Base-by-base conservation (phyloP, 2,329 filamentous ascomycete species). In the Sclerotinia nivalis region DNA sequence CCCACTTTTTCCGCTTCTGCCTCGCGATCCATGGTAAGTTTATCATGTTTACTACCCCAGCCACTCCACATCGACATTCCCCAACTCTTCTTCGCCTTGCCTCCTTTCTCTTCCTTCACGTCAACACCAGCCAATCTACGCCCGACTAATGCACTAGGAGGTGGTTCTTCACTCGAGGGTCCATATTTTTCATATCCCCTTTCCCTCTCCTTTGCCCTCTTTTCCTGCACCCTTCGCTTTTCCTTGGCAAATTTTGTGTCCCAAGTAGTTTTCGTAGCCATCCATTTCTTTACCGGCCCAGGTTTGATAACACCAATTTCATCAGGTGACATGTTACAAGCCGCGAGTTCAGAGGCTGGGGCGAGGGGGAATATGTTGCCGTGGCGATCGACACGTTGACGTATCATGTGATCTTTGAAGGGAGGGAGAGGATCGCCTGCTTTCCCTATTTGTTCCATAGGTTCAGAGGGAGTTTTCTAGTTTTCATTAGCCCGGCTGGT, bases 21-120 rank as follows among this genome's bases (percentile, higher is more conserved):
- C 77, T 89, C 87, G 4, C 87, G 82, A 60, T 84, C 82, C 4
- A 96, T 84, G 0, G 91, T 91, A 72, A 85, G 85, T 79, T 95
- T 87, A 77, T 98, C 96, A 77, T 97, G 93, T 78, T 92, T 96
- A 59, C 91, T 94, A 20, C 93, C 93, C 91, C 93, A 96, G 1
- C 90, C 84, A 64, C 89, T 91, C 95, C 95, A 98, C 73, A 97
- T 82, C 2, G 89, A 88, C 79, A 97, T 83, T 10, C 91, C 92
- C 80, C 91, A 87, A 73, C 91, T 93, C 83, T 87, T 89, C 74
- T 81, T 80, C 68, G 78, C 84, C 80, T 84, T 88, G 77, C 85
- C 85, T 75, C 83, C 84, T n/a, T 83, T 79, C 74, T 82, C 74
- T 18, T 37, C 50, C 65, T 82, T 81, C 74, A 82, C 74, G 64